Base-by-base conservation (phyloP, 768 basidiomycete genomes). In the Lentinus brumalis region DNA sequence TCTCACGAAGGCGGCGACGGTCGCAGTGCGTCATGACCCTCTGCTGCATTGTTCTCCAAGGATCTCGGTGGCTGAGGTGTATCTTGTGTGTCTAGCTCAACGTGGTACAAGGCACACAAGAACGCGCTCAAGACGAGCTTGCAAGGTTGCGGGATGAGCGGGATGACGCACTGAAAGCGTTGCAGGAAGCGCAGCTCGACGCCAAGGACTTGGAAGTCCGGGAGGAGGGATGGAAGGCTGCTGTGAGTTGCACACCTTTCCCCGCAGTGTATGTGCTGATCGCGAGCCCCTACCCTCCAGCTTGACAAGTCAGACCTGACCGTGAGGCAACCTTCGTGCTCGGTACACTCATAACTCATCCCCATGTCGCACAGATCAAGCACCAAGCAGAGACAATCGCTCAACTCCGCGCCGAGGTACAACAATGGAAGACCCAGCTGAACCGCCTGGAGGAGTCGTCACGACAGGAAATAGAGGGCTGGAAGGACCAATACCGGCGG, bases 401-500 rank as follows among this genome's bases (percentile, higher is more conserved):
- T 1, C 85, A 85, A 56, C 77, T 91, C 32, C 82, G 84, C 29
- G 80, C 86, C 51, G 89, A 92, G 69, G 77, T 83, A 0, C 75
- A 73, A 0, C 88, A 91, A 55, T 90, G 88, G 88, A 90, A 89
- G 71, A 84, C 86, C 52, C 90, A 91, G 66, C 77, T 79, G 51
- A 68, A 76, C 21, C 78, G 80, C 31, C 70, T 79, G 31, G 79
- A 81, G 53, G 81, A 82, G 55, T 73, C 78, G 1, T 77, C 79
- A 10, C 74, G 78, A 50, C 74, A 74, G 32, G 79, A 81, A 61
- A 83, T 88, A 0, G 77, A 79, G 55, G 87, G 87, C 66, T 92
- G 90, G 90, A 91, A 91, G 71, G 89, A 89, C 21, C 88, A 90
- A 66, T 91, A 89, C 70, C 75, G 86, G 40, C 84, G 88, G 15